These are phyloP conservation scores for Microthlaspi erraticum DNA, from an alignment of 345 rosid species.

Conservation along the genomic window DNA sequence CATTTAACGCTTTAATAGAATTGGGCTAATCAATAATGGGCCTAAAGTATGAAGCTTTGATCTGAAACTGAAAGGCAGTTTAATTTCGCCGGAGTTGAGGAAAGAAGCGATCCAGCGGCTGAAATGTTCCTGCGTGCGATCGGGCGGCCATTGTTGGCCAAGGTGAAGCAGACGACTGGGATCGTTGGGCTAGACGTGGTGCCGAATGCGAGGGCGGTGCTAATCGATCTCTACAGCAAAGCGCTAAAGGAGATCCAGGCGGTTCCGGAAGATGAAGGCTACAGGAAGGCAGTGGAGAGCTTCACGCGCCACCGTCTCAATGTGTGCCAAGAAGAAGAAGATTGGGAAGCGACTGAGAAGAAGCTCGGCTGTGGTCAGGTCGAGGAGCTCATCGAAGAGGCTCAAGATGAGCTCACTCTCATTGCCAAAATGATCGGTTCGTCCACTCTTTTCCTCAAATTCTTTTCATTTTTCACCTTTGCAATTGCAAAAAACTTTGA, in stretches of 20 bases:
- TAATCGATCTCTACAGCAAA: slow-evolving; percentile 65
- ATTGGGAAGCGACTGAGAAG: slow-evolving; percentile 80
- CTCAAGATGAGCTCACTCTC: slow-evolving; percentile 81
- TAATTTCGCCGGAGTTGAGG: slow-evolving; percentile 14
- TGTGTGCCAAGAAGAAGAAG: slow-evolving; percentile 74
- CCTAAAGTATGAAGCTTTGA: background rate
- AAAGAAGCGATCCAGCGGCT: background rate
- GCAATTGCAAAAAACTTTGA: background rate
- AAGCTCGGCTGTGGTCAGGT: slow-evolving; percentile 86
- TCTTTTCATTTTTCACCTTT: background rate
- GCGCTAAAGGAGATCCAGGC: slow-evolving; percentile 83
- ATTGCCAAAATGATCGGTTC: slow-evolving; percentile 80
- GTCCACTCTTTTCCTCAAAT: slow-evolving; percentile 21
- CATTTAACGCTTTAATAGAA: background rate
- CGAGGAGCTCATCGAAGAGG: slow-evolving; percentile 92
- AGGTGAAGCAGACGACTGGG: slow-evolving; percentile 85
- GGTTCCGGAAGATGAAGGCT: slow-evolving; percentile 83
- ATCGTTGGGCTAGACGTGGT: slow-evolving; percentile 89
- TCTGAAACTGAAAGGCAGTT: background rate
- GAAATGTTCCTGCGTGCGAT: slow-evolving; percentile 73
- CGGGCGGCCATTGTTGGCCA: slow-evolving; percentile 86
- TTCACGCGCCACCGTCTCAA: slow-evolving; percentile 77
- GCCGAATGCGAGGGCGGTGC: slow-evolving; percentile 77
- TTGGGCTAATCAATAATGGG: background rate
- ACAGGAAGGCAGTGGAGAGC: slow-evolving; percentile 88